A percentile compares a stretch with the other conserved stretches of the same genome.
phyloP scores from a whole-genome alignment of 2,329 filamentous ascomycete genomes.

The Cladosporium sp. region DNA sequence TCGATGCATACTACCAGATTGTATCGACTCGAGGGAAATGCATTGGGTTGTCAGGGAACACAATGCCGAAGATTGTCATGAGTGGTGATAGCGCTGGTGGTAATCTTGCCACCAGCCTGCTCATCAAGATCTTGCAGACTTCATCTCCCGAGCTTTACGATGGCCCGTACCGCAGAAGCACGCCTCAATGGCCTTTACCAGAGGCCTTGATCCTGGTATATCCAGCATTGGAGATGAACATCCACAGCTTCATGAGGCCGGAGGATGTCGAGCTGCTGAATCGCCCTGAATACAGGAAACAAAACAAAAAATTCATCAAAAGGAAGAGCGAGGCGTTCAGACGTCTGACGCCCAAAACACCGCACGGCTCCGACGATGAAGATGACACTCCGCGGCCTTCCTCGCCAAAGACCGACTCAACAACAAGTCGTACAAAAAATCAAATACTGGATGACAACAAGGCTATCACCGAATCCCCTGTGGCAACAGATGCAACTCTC shows the following conservation, averaged over 20 bases:
- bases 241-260: conserved; percentile 98
- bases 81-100: conserved; percentile 74
- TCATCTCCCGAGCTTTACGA: conserved; percentile 29
- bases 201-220: conserved; percentile 83
- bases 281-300: conserved; percentile 71
- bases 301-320: conserved; percentile 73
- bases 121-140: conserved; percentile 84
- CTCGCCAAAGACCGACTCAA: not conserved
- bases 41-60: conserved; percentile 66
- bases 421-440: not conserved
- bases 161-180: conserved; percentile 39
- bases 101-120: conserved; percentile 72
- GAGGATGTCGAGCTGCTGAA: conserved; percentile 94
- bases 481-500: not conserved
- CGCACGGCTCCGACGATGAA: conserved; percentile 74
- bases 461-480: conserved; percentile 6
- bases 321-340: conserved; percentile 88
- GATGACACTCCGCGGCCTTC: conserved; percentile 36
- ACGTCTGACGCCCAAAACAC: conserved; percentile 73
- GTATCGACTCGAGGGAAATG: conserved; percentile 69
- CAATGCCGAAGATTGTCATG: conserved; percentile 65
- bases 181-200: conserved; percentile 58
- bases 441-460: not conserved
- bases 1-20: conserved; percentile 75
- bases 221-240: conserved; percentile 91